A percentile compares a stretch with the other conserved stretches of the same genome.
These are phyloP conservation scores for Corrigiola litoralis DNA, from an alignment of 179 eudicot species.

Conservation along the genomic window DNA sequence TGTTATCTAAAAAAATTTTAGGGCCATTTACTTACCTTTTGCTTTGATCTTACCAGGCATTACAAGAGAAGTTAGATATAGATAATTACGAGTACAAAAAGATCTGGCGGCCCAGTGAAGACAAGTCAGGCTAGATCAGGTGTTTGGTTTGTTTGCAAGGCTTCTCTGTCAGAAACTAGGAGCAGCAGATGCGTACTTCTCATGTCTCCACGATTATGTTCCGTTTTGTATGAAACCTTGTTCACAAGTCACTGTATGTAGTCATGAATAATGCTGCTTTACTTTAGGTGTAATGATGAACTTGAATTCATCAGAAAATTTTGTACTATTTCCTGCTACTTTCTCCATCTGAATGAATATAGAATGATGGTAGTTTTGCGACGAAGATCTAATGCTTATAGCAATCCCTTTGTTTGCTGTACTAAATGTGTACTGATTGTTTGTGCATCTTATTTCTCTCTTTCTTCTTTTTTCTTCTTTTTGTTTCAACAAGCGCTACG, in stretches of 20 bases:
- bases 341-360: not conserved
- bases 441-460: no score
- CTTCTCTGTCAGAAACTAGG: no score
- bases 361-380: not conserved
- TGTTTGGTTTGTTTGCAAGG: constrained; percentile 1
- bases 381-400: no score
- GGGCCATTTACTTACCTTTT: not conserved
- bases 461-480: no score
- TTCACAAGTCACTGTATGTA: no score
- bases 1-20: not conserved
- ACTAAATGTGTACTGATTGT: no score
- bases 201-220: not conserved
- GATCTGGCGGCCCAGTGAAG: constrained; percentile 58
- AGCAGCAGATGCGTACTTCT: not conserved
- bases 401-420: no score
- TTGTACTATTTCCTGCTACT: not conserved
- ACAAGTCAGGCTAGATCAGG: constrained; percentile 25
- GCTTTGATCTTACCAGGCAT: constrained; percentile 36
- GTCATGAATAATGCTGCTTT: no score
- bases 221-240: no score
- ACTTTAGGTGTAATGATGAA: not conserved
- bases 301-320: not conserved
- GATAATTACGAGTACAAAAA: constrained; percentile 72
- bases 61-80: constrained; percentile 67
- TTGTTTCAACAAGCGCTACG: no score